Evolutionary conservation across 2,329 filamentous ascomycete species (phyloP), one percentile per base, ranked within the genome.

Genomic region (Aureobasidium sp.): DNA sequence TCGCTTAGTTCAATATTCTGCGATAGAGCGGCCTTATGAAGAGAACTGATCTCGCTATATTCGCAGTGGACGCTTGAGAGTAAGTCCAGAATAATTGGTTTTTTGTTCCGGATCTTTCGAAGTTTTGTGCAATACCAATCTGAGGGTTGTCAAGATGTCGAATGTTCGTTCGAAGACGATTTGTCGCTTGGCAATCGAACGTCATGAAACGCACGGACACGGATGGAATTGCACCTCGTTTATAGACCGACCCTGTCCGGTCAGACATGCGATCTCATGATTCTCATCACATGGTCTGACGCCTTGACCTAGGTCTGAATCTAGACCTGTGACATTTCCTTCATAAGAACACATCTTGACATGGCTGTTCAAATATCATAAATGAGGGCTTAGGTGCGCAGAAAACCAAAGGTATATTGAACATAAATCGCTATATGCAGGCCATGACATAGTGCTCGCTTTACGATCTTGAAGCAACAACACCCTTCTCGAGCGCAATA

Each of bases 401-500:
- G 8, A 50, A 36, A 14, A 4, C 3, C 37, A 9, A 39, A 37
- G 34, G 32, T 29, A 39, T 39, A 39, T 37, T 29, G 34, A 5
- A 51, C 48, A 27, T 37, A 7, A 51, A 25, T 51, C 48, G 49
- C 49, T 53, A 39, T 11, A 37, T 36, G 34, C 16, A n/a, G 5
- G 11, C 9, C 21, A 27, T 25, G 25, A 39, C 8, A 42, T 2
- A 30, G 8, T n/a, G 29, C 36, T 54, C 8, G 36, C 37, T 32
- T 21, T 54, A 54, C 6, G 57, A 39, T 29, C 57, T 39, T 16
- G 57, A 59, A 10, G 34, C 25, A 21, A 62, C 53, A 34, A 62
- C 16, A 13, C 51, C 62, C 48, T 63, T 62, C 27, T 63, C 62
- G 9, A 65, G 34, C 3, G 48, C 63, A 7, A 54, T 58, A 29